These are phyloP conservation scores for Xylaria acuta DNA, from an alignment of 495 filamentous ascomycete genomes.

Conservation along the genomic window DNA sequence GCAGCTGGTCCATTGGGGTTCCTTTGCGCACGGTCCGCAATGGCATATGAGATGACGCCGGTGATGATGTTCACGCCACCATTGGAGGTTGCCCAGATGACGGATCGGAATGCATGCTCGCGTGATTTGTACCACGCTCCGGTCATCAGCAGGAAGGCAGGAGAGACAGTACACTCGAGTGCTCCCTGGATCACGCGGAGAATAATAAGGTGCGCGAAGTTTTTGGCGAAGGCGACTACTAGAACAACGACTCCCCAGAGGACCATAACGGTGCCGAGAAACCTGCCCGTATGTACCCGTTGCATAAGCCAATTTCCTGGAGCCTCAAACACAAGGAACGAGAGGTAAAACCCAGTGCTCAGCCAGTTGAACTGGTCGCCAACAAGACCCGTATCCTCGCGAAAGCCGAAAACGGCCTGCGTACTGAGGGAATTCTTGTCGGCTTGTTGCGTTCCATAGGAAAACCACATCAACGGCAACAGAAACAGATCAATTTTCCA, in stretches of 20 bases:
- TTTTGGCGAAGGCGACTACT: conserved; percentile 32
- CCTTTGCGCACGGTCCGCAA: conserved; percentile 35
- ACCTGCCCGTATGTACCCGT: conserved; percentile 30
- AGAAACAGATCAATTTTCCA: conserved; percentile 35
- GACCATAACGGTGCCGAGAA: conserved; percentile 28
- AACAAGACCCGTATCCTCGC: conserved; percentile 33
- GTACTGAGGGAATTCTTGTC: conserved; percentile 36
- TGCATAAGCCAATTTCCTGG: conserved; percentile 34
- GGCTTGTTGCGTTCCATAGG: conserved; percentile 35
- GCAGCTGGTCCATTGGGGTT: conserved; percentile 35
- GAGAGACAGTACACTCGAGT: conserved; percentile 44
- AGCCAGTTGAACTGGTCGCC: conserved; percentile 38
- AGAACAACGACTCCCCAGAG: conserved; percentile 35
- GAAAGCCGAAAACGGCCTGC: conserved; percentile 37
- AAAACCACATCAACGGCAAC: conserved; percentile 38
- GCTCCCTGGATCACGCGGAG: conserved; percentile 40
- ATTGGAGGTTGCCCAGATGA: conserved; percentile 41
- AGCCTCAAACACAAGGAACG: conserved; percentile 34
- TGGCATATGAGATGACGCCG: conserved; percentile 37
- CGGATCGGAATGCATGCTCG: conserved; percentile 41
- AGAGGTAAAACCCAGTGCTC: conserved; percentile 36
- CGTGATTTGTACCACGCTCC: conserved; percentile 44
- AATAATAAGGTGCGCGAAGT: conserved; percentile 31
- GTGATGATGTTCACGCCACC: conserved; percentile 39
- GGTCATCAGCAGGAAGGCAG: conserved; percentile 41